Percentiles rank a stretch among this genome's conserved stretches.
These are phyloP conservation scores for Xylaria sp. DNA, from an alignment of 2,329 filamentous ascomycete genomes.

Conservation along the genomic window DNA sequence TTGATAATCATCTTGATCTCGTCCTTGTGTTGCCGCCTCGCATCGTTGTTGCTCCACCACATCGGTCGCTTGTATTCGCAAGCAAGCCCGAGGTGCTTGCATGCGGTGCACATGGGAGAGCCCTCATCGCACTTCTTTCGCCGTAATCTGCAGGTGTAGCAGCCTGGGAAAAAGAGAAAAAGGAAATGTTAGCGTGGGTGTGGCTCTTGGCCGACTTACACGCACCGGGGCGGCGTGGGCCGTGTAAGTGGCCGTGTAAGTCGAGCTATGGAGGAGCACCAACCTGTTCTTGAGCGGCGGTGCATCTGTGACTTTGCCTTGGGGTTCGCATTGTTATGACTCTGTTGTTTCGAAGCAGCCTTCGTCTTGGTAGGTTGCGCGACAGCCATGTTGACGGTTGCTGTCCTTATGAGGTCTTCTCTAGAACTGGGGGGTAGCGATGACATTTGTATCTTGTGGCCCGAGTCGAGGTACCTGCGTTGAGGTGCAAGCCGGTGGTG, in stretches of 20 bases:
- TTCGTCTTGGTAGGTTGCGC: slow-evolving; percentile 63
- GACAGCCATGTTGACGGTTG: slow-evolving; percentile 63
- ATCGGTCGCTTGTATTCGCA: slow-evolving; percentile 97
- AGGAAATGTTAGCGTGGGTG: slow-evolving; percentile 37
- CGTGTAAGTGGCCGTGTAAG: slow-evolving; percentile 28
- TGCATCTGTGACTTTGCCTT: slow-evolving; percentile 86
- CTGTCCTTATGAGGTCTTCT: slow-evolving; percentile 52
- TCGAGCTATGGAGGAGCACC: slow-evolving; percentile 43
- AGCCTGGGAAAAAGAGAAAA: slow-evolving; percentile 48
- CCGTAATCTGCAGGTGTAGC: slow-evolving; percentile 69
- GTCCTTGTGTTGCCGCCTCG: slow-evolving; percentile 85
- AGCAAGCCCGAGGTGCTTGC: slow-evolving; percentile 74
- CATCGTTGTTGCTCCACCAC: slow-evolving; percentile 97
- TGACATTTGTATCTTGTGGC: slow-evolving; percentile 64
- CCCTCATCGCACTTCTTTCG: slow-evolving; percentile 73
- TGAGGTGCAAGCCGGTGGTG: slow-evolving; percentile 38
- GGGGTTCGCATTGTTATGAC: slow-evolving; percentile 53
- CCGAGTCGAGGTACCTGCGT: slow-evolving; percentile 46
- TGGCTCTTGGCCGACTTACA: slow-evolving; percentile 28
- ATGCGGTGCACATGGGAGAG: slow-evolving; percentile 63
- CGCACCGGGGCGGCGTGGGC: slow-evolving; percentile 11
- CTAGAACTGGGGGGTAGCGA: slow-evolving; percentile 64
- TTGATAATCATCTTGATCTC: slow-evolving; percentile 97
- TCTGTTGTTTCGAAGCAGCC: slow-evolving; percentile 55
- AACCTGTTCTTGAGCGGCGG: slow-evolving; percentile 91